Percentiles rank a stretch among this genome's conserved stretches.
phyloP scores from a whole-genome alignment of 176 grass and related monocot species.

The Musa acuminata region DNA sequence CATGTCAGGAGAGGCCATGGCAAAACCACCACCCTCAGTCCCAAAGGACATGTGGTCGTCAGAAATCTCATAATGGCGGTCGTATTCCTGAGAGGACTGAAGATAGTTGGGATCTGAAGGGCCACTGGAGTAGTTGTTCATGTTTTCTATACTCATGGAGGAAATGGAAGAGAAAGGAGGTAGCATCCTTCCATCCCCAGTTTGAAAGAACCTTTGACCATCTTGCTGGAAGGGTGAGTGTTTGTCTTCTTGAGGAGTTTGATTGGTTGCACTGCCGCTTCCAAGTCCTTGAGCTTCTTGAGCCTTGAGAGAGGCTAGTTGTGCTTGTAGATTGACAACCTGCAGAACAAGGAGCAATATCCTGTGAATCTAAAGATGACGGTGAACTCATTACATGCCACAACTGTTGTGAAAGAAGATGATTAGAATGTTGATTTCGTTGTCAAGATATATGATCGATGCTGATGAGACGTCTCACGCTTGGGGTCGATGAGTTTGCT shows the following conservation, averaged over 20 bases:
- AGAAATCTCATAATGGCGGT: background rate
- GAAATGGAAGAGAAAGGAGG: conserved; percentile 10
- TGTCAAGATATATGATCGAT: too few relatives aligned
- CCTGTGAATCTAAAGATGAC: background rate
- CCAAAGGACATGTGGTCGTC: conserved; percentile 3
- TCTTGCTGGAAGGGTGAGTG: conserved; percentile 9
- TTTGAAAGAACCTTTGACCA: background rate
- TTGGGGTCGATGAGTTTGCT: background rate
- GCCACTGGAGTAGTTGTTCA: conserved; percentile 23
- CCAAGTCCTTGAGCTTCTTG: conserved; percentile 45
- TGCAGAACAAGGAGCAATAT: conserved; percentile 13
- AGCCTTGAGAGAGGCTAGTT: conserved; percentile 68
- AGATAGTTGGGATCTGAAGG: conserved; percentile 16
- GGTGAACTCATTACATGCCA: background rate
- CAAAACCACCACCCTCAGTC: conserved; percentile 22
- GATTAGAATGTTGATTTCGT: too few relatives aligned
- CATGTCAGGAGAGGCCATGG: conserved; percentile 9
- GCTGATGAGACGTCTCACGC: background rate
- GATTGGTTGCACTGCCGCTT: background rate
- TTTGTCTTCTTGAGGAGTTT: conserved; percentile 22
- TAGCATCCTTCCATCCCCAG: conserved; percentile 21
- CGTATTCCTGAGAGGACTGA: conserved; percentile 31
- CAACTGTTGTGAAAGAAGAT: too few relatives aligned
- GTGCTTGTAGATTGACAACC: conserved; percentile 86
- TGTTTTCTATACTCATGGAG: background rate